Evolutionary conservation across 768 basidiomycete genomes (phyloP).

Genomic region (Zangia roseola): DNA sequence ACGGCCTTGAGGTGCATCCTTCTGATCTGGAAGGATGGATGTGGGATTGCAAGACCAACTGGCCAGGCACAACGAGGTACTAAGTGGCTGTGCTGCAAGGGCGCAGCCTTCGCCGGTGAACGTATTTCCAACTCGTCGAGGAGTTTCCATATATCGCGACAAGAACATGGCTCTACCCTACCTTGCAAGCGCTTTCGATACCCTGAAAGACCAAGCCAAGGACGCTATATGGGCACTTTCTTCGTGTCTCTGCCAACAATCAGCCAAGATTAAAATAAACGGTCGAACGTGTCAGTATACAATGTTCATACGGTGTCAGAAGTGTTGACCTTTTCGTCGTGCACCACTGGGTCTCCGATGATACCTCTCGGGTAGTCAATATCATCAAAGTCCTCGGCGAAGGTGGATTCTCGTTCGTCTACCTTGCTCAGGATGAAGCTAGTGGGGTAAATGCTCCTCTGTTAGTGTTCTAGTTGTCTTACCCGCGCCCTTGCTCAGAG

Average conservation of each 20-base stretch:
- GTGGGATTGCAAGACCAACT: too few species aligned
- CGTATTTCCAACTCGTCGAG: not conserved
- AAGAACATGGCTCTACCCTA: slow-evolving; percentile 32
- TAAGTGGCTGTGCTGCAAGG: too few species aligned
- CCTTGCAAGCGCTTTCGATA: slow-evolving; percentile 47
- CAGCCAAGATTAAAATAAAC: slow-evolving; percentile 91
- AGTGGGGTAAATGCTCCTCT: slow-evolving; percentile 60
- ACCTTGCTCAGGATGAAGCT: slow-evolving; percentile 81
- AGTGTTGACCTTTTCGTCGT: slow-evolving; percentile 2
- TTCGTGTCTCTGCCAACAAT: slow-evolving; percentile 75
- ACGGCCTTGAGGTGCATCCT: too few species aligned
- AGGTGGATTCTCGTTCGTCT: slow-evolving; percentile 93
- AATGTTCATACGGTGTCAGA: not conserved
- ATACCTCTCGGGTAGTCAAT: slow-evolving; percentile 54
- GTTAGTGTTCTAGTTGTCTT: not conserved
- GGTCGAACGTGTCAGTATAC: slow-evolving; percentile 80
- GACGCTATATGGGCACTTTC: slow-evolving; percentile 82
- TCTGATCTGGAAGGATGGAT: too few species aligned
- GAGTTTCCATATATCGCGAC: not conserved
- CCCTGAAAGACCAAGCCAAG: slow-evolving; percentile 69
- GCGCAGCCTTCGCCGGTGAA: not conserved
- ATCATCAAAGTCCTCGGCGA: slow-evolving; percentile 93
- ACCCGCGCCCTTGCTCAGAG: slow-evolving; percentile 44
- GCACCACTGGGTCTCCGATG: not conserved
- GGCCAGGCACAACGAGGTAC: too few species aligned